Evolutionary conservation across 2,329 filamentous ascomycete genomes (phyloP), one percentile per base, ranked within the genome.

Genomic region (Hirsutella thompsonii): DNA sequence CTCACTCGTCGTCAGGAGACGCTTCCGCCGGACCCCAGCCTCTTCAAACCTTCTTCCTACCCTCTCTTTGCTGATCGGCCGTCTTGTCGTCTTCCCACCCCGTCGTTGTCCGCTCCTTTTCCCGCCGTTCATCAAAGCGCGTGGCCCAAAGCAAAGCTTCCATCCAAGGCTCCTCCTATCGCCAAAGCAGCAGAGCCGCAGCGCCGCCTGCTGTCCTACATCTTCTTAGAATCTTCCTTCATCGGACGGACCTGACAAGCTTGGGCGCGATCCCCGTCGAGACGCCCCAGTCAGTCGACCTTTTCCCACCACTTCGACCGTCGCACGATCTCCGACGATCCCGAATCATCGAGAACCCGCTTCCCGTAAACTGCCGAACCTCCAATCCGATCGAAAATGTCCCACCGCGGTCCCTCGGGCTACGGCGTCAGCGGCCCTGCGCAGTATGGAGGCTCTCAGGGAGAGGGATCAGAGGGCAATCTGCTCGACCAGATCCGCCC

Each of bases 401-500:
- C 62, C 52, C 61, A 64, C 46, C 63, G 81, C 66, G 78, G 79
- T 60, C 80, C 76, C 49, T 81, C 84, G 55, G 83, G 83, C 63
- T 93, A 93, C 67, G 85, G 89, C 66, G 76, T 92, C 60, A 81
- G 81, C 55, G 75, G 80, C 60, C 80, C 78, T 40, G 55, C 55
- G 56, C 76, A 79, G 48, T 89, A 87, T 55, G 80, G 76, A 48
- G 76, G 70, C 70, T 44, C 71, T 67, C 54, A 23, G 35, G 37
- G 46, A 29, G 54, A 58, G 26, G 81, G 88, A 54, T 75, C 81
- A 38, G 86, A 78, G 43, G 56, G 54, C 40, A 52, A 53, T 50
- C 44, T 62, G 43, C 76, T 98, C 52, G 92, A 95, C 62, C 76
- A 86, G 54, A 87, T 98, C 58, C 76, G 92, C 49, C 79, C 88